Percentiles rank a stretch among this genome's conserved stretches.
These are phyloP conservation scores for Ogataea ramenticola DNA, from an alignment of 805 yeast genomes.

Conservation along the genomic window DNA sequence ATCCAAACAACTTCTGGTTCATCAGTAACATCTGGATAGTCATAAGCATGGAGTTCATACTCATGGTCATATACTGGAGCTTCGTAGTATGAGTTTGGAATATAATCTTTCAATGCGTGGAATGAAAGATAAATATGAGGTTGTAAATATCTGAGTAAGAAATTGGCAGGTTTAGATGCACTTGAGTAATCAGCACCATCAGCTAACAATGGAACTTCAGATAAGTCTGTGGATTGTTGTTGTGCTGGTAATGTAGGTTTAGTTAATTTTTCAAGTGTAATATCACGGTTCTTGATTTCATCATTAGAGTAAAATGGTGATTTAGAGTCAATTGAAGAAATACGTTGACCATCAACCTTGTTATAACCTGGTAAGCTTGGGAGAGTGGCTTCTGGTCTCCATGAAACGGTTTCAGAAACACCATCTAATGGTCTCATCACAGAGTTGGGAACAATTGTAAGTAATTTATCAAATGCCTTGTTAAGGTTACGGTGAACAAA, in stretches of 20 bases:
- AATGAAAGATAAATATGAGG: constrained; percentile 50
- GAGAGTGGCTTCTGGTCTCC: constrained; percentile 12
- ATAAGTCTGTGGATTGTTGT: neutral
- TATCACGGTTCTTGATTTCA: constrained; percentile 4
- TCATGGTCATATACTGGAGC: constrained; percentile 35
- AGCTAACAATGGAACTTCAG: constrained; percentile 53
- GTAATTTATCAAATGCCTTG: constrained; percentile 57
- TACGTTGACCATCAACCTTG: neutral
- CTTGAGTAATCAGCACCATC: constrained; percentile 47
- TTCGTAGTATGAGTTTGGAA: constrained; percentile 55
- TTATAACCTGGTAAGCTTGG: neutral
- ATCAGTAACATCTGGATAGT: constrained; percentile 66
- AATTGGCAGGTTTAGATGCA: constrained; percentile 10
- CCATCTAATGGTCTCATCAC: constrained; percentile 77
- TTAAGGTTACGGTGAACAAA: constrained; percentile 62
- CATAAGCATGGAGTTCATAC: constrained; percentile 59
- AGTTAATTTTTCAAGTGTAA: neutral
- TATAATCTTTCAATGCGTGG: constrained; percentile 37
- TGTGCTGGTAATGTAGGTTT: constrained; percentile 3
- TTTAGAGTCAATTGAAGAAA: constrained; percentile 3
- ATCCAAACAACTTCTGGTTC: constrained; percentile 81
- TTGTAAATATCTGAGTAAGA: constrained; percentile 36
- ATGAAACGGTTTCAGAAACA: constrained; percentile 54
- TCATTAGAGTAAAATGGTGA: constrained; percentile 14
- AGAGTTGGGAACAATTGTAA: constrained; percentile 56